phyloP scores from a whole-genome alignment of 2,329 filamentous ascomycete species.

The Emydomyces testavorans region DNA sequence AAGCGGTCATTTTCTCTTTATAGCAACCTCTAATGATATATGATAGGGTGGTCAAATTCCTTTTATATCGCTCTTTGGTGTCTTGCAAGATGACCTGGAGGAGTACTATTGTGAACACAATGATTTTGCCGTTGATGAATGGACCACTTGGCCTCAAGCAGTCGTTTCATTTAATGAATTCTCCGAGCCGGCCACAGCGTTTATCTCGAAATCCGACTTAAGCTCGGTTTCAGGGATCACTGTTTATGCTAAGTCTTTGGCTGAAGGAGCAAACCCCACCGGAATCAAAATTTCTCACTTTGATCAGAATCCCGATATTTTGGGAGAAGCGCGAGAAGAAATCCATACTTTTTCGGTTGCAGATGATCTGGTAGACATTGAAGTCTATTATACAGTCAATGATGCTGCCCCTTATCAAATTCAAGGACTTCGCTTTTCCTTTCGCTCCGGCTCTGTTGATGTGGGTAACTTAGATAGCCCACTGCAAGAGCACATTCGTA shows the following conservation, averaged over 20 bases:
- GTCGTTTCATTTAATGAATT: background rate
- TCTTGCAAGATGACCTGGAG: background rate
- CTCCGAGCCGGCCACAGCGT: background rate
- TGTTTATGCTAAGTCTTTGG: background rate
- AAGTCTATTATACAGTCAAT: background rate
- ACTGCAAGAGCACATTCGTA: background rate
- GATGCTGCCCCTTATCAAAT: background rate
- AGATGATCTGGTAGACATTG: background rate
- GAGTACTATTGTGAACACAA: background rate
- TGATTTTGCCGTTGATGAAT: background rate
- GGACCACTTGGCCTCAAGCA: background rate
- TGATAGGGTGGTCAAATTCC: background rate
- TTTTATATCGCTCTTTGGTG: background rate
- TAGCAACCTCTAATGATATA: background rate
- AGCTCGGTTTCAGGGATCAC: background rate
- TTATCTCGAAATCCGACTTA: conserved; percentile 3
- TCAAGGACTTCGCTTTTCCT: conserved; percentile 1
- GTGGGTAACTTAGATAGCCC: background rate
- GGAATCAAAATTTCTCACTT: conserved; percentile 4
- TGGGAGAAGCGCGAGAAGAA: background rate
- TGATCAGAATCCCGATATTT: conserved; percentile 1
- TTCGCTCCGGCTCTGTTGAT: background rate
- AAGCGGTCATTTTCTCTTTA: background rate
- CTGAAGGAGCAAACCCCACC: background rate
- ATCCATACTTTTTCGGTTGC: background rate